Evolutionary conservation across 495 filamentous ascomycete species (phyloP).

Genomic region (Aspergillus conjunctus): DNA sequence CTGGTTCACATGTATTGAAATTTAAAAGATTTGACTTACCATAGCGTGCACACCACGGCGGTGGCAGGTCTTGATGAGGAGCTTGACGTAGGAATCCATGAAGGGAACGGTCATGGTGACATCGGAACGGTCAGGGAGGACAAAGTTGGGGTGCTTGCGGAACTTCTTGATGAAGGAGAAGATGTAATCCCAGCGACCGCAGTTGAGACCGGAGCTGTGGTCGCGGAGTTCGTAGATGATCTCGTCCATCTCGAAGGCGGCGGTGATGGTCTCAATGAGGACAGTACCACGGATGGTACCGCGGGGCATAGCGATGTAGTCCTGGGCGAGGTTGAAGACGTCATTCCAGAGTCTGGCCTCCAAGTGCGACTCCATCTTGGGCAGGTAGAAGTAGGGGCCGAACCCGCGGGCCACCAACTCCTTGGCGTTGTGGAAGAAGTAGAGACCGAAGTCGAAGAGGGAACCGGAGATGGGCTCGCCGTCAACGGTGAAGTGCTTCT

Average conservation of each 20-base stretch:
- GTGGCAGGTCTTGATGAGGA: constrained; percentile 98
- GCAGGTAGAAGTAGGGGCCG: constrained; percentile 98
- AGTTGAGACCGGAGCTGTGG: constrained; percentile 95
- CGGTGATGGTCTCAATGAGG: constrained; percentile 96
- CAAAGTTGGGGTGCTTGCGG: constrained; percentile 88
- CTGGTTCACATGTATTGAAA: not conserved
- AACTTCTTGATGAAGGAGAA: constrained; percentile 99
- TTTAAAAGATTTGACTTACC: constrained; percentile 40
- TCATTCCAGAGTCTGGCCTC: constrained; percentile 99
- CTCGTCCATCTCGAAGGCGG: constrained; percentile 99
- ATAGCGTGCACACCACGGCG: constrained; percentile 94
- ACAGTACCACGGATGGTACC: constrained; percentile 96
- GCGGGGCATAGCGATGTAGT: constrained; percentile 83
- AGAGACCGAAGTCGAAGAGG: constrained; percentile 97
- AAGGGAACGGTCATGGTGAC: constrained; percentile 99
- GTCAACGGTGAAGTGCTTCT: constrained; percentile 97
- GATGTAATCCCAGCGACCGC: constrained; percentile 99
- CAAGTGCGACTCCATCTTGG: constrained; percentile 98
- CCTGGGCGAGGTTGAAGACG: constrained; percentile 95
- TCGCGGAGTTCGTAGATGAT: constrained; percentile 99
- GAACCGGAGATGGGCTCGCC: constrained; percentile 91
- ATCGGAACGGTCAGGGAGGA: constrained; percentile 85
- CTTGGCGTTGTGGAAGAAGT: constrained; percentile 98
- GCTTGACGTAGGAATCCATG: constrained; percentile 96
- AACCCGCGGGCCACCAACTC: constrained; percentile 80